Conservation (phyloP, 139 green algal species). For the Closterium sp. region DNA sequence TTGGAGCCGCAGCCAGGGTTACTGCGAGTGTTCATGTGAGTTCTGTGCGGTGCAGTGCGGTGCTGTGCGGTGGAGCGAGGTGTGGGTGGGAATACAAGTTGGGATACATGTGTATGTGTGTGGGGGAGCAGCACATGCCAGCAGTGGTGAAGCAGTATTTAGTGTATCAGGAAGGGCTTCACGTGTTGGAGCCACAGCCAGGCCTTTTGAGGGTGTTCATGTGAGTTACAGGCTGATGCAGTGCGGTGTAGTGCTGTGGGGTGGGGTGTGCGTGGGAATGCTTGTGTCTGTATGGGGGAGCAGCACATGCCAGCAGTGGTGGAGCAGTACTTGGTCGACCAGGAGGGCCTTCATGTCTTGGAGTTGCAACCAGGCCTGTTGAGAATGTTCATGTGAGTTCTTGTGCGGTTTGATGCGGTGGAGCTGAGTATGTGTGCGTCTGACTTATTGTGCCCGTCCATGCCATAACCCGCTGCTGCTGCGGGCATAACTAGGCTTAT, state of each 20-base stretch:
- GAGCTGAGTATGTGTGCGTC: too few species aligned
- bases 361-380: slow-evolving; percentile 46
- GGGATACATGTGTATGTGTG: background rate
- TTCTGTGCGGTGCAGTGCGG: background rate
- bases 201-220: slow-evolving; percentile 36
- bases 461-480: background rate
- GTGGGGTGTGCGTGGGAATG: too few species aligned
- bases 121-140: slow-evolving; percentile 26
- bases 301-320: too few species aligned
- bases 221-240: too few species aligned
- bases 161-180: slow-evolving; percentile 33
- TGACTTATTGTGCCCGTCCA: background rate
- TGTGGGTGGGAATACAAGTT: background rate
- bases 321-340: too few species aligned
- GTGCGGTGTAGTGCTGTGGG: too few species aligned
- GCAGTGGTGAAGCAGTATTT: slow-evolving; percentile 42
- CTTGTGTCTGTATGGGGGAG: too few species aligned
- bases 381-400: slow-evolving; percentile 12
- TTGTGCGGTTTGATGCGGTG: too few species aligned
- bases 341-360: slow-evolving; percentile 31
- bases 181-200: slow-evolving; percentile 42
- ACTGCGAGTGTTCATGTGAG: slow-evolving; percentile 30
- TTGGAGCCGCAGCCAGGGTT: slow-evolving; percentile 45
- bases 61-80: background rate
- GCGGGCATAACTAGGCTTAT: background rate